Base-by-base conservation (phyloP, 2,329 filamentous ascomycete species). In the Microsporum ferrugineum region DNA sequence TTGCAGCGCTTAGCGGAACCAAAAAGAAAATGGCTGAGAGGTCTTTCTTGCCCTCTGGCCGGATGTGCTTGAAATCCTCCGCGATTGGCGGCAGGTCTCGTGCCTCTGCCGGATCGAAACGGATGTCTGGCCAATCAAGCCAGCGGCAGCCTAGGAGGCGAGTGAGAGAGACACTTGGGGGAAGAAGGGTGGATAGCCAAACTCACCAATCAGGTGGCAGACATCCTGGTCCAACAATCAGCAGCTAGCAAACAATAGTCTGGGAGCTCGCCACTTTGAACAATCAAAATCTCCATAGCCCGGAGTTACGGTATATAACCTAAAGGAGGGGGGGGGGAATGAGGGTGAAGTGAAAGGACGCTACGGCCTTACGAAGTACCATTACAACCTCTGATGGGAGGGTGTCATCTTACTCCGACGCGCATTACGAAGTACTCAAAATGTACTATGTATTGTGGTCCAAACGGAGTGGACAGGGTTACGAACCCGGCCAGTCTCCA, bases 11-110 rank as follows among this genome's bases (percentile, higher is more conserved):
- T 49, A 51, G 41, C 60, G 57, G 43, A 49, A 39, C 49, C 39
- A 60, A 36, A 41, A 56, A 12, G 14, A 49, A 49, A 60, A 61
- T 39, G 41, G 57, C 60, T 10, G 5, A n/a, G n/a, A 43, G 47
- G 39, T 47, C 55, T 59, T 59, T 61, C 38, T 49, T 60, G 57
- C 51, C 45, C 33, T 29, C 41, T 29, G 58, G 51, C 64, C 63
- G 64, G 63, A 65, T 61, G 60, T 60, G 41, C 57, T 60, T 53
- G 39, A 60, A 63, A 60, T 60, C 58, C 62, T 63, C 64, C 64
- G 64, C 63, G 64, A 65, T 65, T 65, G 64, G 63, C 57, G 53
- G 60, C 43, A 57, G 57, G 47, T 60, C 62, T 63, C 53, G 62
- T 63, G 62, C 57, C 38, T 58, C 59, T 56, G 10, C 61, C 59